Conservation (phyloP, 148 eudicot species). For the Chenopodium album region DNA sequence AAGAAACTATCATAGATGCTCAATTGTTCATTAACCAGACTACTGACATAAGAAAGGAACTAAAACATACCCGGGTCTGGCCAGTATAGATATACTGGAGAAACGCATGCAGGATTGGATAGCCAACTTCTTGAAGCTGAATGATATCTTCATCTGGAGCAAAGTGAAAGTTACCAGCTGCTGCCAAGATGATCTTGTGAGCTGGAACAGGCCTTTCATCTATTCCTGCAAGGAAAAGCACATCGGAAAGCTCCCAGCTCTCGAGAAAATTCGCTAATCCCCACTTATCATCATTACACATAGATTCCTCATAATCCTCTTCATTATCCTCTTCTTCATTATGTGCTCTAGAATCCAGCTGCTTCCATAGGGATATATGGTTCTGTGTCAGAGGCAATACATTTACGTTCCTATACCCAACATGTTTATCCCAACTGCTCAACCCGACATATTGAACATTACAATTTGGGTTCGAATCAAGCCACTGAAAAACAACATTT, state of each 20-base stretch:
- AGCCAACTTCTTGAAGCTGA: slow-evolving; percentile 51
- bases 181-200: slow-evolving; percentile 79
- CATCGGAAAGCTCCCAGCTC: slow-evolving; percentile 87
- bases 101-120: slow-evolving; percentile 58
- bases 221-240: slow-evolving; percentile 67
- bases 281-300: slow-evolving; percentile 45
- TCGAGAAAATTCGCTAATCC: slow-evolving; percentile 80
- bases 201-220: slow-evolving; percentile 81
- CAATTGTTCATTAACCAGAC: not conserved
- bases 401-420: slow-evolving; percentile 87
- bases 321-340: slow-evolving; percentile 48
- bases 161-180: slow-evolving; percentile 60
- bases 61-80: slow-evolving; percentile 55
- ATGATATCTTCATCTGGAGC: slow-evolving; percentile 49
- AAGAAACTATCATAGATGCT: not conserved
- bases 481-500: slow-evolving; percentile 92
- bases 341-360: slow-evolving; percentile 55
- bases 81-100: slow-evolving; percentile 82
- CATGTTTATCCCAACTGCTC: slow-evolving; percentile 98
- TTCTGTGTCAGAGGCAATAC: slow-evolving; percentile 78
- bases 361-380: slow-evolving; percentile 85
- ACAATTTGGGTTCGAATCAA: slow-evolving; percentile 77
- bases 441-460: slow-evolving; percentile 90
- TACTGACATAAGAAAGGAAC: not conserved
- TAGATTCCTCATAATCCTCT: slow-evolving; percentile 49